Conservation (phyloP, 768 basidiomycete genomes). For the Naganishia randhawae region DNA sequence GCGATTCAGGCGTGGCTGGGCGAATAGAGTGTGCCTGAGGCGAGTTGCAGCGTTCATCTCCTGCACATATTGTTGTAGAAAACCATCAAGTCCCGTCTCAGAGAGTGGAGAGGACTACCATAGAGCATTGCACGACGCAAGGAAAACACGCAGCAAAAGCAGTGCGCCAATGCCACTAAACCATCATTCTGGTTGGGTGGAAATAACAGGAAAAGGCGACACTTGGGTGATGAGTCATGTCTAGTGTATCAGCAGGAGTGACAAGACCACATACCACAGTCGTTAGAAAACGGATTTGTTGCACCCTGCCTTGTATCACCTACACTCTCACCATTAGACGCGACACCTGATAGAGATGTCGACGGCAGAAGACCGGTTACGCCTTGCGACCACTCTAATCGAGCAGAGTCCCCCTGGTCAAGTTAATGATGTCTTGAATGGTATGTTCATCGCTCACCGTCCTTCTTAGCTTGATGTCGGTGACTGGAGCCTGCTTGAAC, state of each 20-base stretch:
- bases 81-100: too few species aligned
- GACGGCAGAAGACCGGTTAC: constrained; percentile 21
- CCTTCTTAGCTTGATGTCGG: background rate
- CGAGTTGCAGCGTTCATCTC: too few species aligned
- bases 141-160: too few species aligned
- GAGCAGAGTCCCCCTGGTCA: constrained; percentile 91
- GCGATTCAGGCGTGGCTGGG: too few species aligned
- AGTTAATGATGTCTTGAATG: constrained; percentile 92
- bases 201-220: background rate
- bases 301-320: background rate
- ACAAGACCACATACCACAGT: background rate
- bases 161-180: too few species aligned
- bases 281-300: background rate
- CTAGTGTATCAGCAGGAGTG: background rate
- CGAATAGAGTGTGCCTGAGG: too few species aligned
- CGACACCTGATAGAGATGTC: background rate
- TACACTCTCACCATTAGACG: background rate
- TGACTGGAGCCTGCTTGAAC: background rate
- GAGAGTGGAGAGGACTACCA: too few species aligned
- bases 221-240: background rate
- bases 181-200: too few species aligned
- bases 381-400: constrained; percentile 67
- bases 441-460: constrained; percentile 51
- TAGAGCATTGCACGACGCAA: too few species aligned
- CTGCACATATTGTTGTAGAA: too few species aligned